A percentile compares a stretch with the other conserved stretches of the same genome.
Conservation (phyloP, 257 asterid genomes). For the Solanum piurae region DNA sequence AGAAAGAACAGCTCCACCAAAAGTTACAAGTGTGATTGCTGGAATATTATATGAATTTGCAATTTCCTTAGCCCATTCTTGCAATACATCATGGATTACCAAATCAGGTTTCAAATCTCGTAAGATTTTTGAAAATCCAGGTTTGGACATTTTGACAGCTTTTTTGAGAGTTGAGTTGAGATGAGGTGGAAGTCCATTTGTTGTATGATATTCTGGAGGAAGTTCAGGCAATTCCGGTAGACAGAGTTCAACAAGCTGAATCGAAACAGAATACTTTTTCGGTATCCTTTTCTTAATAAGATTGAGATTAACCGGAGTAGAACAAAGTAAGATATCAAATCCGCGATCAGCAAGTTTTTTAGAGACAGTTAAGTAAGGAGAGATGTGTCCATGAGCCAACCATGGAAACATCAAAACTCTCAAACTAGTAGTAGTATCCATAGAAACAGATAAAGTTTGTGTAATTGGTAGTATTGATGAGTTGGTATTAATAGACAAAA, state of each 20-base stretch:
- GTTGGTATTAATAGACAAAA: neutral
- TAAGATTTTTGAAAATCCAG: neutral
- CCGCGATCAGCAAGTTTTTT: constrained; percentile 21
- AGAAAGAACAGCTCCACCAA: neutral
- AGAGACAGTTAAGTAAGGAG: constrained; percentile 38
- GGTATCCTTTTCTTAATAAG: constrained; percentile 9
- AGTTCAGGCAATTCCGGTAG: neutral
- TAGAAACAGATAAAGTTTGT: neutral
- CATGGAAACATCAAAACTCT: constrained; percentile 20
- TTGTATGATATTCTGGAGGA: neutral
- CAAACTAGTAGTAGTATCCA: neutral
- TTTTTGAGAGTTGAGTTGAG: neutral
- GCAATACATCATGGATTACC: neutral
- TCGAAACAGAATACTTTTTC: neutral
- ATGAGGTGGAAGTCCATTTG: neutral
- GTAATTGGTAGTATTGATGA: neutral
- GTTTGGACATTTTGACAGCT: neutral
- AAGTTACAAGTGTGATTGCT: neutral
- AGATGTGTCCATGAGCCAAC: constrained; percentile 28
- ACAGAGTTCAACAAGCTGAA: neutral
- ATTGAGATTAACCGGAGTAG: constrained; percentile 16
- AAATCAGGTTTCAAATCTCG: neutral
- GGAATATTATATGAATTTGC: neutral
- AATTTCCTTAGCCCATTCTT: neutral
- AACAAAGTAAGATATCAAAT: constrained; percentile 2